Evolutionary conservation across 2,329 filamentous ascomycete species (phyloP).

Genomic region (Colletotrichum chrysophilum): DNA sequence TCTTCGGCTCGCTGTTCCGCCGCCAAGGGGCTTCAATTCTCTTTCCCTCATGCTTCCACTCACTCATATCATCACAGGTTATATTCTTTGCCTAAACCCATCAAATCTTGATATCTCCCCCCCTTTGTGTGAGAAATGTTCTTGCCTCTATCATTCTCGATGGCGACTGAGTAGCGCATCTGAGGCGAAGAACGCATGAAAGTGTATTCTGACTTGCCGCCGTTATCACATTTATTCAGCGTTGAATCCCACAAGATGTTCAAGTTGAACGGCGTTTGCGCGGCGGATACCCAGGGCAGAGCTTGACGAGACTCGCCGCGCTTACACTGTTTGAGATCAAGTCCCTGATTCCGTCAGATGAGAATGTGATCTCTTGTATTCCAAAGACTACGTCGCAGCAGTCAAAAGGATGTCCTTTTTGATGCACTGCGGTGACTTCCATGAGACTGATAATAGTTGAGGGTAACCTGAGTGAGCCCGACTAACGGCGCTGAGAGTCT

Average conservation of each 20-base stretch:
- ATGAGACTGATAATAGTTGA: too few species aligned
- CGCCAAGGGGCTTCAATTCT: background rate
- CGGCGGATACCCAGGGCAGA: background rate
- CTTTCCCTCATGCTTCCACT: background rate
- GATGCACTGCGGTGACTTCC: too few species aligned
- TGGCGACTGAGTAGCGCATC: background rate
- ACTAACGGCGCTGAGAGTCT: background rate
- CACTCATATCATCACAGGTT: background rate
- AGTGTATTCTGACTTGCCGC: background rate
- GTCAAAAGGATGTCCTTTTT: background rate
- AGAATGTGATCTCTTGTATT: background rate
- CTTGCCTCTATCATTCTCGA: background rate
- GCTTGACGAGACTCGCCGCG: background rate
- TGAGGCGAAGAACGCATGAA: background rate
- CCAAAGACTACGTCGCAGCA: background rate
- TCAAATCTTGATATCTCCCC: background rate
- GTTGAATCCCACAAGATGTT: background rate
- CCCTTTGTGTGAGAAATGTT: background rate
- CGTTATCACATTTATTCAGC: background rate
- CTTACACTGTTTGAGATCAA: background rate
- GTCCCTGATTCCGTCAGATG: background rate
- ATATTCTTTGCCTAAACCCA: background rate
- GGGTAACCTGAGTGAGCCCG: too few species aligned
- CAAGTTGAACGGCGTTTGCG: background rate
- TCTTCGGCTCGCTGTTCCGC: constrained; percentile 5